These are phyloP conservation scores for Sphagnurus paluster DNA, from an alignment of 1,284 basidiomycete genomes.

Conservation along the genomic window DNA sequence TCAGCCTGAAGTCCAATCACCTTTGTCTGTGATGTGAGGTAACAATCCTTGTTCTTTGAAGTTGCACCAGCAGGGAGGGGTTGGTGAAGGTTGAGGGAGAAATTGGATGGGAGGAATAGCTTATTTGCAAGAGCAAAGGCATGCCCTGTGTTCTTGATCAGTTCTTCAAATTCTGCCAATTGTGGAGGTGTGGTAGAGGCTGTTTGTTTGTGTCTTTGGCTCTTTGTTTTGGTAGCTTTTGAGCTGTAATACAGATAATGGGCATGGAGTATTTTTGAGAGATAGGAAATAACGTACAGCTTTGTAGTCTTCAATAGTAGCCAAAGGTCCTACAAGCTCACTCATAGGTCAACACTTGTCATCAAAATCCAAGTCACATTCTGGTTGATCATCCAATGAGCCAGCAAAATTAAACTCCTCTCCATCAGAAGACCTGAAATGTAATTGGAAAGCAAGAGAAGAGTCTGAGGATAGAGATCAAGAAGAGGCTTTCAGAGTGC, in stretches of 20 bases:
- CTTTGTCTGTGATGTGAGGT: neutral
- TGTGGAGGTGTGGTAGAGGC: neutral
- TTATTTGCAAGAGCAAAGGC: neutral
- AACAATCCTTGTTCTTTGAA: neutral
- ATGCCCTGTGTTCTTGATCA: neutral
- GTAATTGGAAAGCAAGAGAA: too few species aligned
- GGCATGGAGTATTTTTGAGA: too few species aligned
- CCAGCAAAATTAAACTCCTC: too few species aligned
- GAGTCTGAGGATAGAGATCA: too few species aligned
- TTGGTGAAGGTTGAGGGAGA: neutral
- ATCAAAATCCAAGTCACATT: neutral
- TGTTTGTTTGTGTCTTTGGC: neutral
- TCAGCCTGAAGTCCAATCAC: neutral
- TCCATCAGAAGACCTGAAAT: too few species aligned
- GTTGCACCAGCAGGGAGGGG: neutral
- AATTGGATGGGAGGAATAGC: neutral
- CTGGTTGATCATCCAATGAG: neutral
- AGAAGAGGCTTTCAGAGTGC: too few species aligned
- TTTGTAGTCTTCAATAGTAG: neutral
- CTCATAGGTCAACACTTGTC: neutral
- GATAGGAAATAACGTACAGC: neutral
- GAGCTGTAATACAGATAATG: neutral
- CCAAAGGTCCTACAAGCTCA: neutral
- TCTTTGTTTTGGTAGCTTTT: neutral
- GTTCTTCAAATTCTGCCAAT: neutral